Evolutionary conservation across 2,329 filamentous ascomycete genomes (phyloP), one percentile per base, ranked within the genome.

Genomic region (Ceratocystis ficicola): DNA sequence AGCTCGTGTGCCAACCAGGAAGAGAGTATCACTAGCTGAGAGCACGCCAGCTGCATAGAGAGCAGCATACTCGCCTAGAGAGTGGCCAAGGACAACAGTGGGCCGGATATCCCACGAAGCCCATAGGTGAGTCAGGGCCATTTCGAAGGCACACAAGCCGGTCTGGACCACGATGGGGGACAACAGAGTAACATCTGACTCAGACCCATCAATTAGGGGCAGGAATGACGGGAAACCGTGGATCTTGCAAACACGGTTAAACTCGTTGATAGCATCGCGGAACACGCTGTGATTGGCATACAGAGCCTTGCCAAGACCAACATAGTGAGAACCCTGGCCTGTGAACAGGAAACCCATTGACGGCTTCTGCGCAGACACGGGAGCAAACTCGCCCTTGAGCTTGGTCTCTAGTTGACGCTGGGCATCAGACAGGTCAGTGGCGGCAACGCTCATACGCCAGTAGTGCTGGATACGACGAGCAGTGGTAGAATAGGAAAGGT

Each of bases 1-100:
- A 17, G 88, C 87, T 69, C 89, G 82, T 64, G 77, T 74, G 48
- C 88, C 88, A 22, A 91, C 86, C 1, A 92, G 78, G 69, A 85
- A 86, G 65, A 93, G 82, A 71, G 87, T 83, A 72, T 90, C 87
- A 70, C 83, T 83, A 22, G 83, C 84, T 20, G 86, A 88, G 36
- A 90, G 77, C 17, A 90, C 86, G 62, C 86, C 87, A 64, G 87
- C 85, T 50, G 85, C 80, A 70, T 88, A 81, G 10, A 90, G 81
- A 50, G 87, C 87, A 46, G 87, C 86, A 70, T 89, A 90, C 73
- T 90, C 87, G 64, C 87, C 87, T 32, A 90, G 76, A 70, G 85
- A 88, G 73, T 84, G 83, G 20, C 83, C 83, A 15, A 84, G 73
- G 1, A 85, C 82, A 5, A 77, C 81, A 17, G 80, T 78, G 1